phyloP scores from a whole-genome alignment of 176 grass and related monocot genomes.

The Triticum turgidum region DNA sequence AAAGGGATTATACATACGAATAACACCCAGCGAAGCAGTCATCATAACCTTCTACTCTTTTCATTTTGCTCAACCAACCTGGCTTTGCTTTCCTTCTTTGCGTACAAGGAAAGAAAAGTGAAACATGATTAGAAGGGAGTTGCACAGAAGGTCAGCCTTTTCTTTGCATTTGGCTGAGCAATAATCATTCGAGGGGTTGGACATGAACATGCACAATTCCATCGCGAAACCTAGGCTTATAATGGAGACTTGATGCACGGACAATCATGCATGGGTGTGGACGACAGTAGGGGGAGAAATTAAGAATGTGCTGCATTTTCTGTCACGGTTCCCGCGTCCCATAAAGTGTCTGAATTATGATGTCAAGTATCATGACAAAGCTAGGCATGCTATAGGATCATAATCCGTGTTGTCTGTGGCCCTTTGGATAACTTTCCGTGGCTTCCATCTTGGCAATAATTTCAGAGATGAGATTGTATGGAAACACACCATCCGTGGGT shows the following conservation, averaged over 20 bases:
- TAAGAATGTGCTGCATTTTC: not conserved
- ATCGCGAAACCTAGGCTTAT: not conserved
- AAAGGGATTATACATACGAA: not conserved
- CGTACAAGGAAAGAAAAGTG: conserved; percentile 35
- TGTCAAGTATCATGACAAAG: not conserved
- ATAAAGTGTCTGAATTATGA: not conserved
- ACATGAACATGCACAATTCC: not conserved
- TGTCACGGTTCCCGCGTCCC: not conserved
- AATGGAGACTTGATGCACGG: not conserved
- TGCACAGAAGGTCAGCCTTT: not conserved
- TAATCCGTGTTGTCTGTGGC: too few species aligned
- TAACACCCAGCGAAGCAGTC: conserved; percentile 20
- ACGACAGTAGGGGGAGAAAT: not conserved
- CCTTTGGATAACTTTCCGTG: too few species aligned
- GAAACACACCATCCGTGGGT: too few species aligned
- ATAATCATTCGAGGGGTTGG: not conserved
- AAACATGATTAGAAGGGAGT: conserved; percentile 22
- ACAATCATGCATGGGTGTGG: not conserved
- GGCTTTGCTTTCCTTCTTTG: conserved; percentile 17
- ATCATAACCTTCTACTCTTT: conserved; percentile 22
- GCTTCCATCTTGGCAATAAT: too few species aligned
- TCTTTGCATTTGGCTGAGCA: not conserved
- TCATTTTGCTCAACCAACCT: conserved; percentile 24
- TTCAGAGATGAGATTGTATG: too few species aligned
- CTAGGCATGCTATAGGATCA: not conserved